Evolutionary conservation across 2,329 filamentous ascomycete genomes (phyloP).

Genomic region (Aspergillus candidus): DNA sequence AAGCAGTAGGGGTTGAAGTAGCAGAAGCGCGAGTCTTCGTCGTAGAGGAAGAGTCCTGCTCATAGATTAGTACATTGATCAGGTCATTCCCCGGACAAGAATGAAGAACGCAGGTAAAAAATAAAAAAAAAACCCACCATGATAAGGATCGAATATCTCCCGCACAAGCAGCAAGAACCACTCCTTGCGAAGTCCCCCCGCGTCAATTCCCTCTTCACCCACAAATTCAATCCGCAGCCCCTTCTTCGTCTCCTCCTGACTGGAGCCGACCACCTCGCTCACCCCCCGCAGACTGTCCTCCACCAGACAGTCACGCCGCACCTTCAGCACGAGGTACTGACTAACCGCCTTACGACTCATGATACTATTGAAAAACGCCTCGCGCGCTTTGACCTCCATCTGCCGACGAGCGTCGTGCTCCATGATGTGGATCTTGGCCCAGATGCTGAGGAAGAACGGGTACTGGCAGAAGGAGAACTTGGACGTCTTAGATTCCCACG

Average conservation of each 20-base stretch:
- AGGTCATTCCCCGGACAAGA: background rate
- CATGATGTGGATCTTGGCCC: conserved; percentile 84
- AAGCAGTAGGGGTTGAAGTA: conserved; percentile 91
- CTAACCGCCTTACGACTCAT: conserved; percentile 67
- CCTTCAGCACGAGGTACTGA: conserved; percentile 69
- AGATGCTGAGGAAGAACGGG: conserved; percentile 84
- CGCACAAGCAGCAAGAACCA: conserved; percentile 86
- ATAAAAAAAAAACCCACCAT: conserved; percentile 56
- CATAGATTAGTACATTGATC: background rate
- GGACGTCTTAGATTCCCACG: conserved; percentile 69
- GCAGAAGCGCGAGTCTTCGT: conserved; percentile 82
- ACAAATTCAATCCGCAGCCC: conserved; percentile 76
- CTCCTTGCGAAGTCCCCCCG: conserved; percentile 82
- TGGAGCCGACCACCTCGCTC: conserved; percentile 74
- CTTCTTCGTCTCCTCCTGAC: conserved; percentile 84
- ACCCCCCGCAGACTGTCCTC: conserved; percentile 82
- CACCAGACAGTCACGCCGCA: conserved; percentile 78
- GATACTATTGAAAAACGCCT: conserved; percentile 88
- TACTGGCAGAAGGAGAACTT: conserved; percentile 90
- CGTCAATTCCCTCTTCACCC: conserved; percentile 87
- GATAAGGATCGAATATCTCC: conserved; percentile 84
- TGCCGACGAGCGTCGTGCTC: conserved; percentile 82
- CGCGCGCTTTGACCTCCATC: conserved; percentile 81
- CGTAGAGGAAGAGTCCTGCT: conserved; percentile 81
- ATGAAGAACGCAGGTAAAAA: background rate